Percentiles rank a stretch among this genome's conserved stretches.
Conservation (phyloP, 2,329 filamentous ascomycete genomes). For the Talaromyces sp. region DNA sequence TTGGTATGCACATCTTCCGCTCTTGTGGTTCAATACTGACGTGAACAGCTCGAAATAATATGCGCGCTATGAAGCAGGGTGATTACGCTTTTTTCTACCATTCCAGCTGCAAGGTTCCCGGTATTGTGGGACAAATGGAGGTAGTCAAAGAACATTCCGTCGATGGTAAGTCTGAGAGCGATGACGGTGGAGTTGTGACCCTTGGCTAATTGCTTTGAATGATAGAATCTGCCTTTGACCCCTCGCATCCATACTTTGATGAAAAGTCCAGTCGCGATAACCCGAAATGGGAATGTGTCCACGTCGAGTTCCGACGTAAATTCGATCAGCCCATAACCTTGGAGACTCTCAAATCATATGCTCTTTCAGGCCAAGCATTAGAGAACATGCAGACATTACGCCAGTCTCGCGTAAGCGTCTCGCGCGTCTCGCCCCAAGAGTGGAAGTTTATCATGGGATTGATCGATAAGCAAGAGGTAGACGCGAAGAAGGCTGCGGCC, state of each 20-base stretch:
- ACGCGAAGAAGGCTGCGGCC: slow-evolving; percentile 14
- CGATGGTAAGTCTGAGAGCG: slow-evolving; percentile 59
- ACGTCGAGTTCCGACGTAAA: slow-evolving; percentile 82
- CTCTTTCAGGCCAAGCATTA: slow-evolving; percentile 54
- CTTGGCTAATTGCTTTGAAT: slow-evolving; percentile 3
- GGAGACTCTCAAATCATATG: slow-evolving; percentile 65
- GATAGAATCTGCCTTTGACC: slow-evolving; percentile 66
- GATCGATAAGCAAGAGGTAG: slow-evolving; percentile 22
- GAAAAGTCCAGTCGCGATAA: slow-evolving; percentile 64
- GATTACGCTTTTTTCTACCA: slow-evolving; percentile 97
- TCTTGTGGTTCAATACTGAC: slow-evolving; percentile 1
- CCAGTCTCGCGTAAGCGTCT: slow-evolving; percentile 76
- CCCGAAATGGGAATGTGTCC: slow-evolving; percentile 83
- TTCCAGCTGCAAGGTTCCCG: slow-evolving; percentile 85
- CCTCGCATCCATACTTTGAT: slow-evolving; percentile 77
- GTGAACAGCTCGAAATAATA: slow-evolving; percentile 70
- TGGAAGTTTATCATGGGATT: slow-evolving; percentile 49
- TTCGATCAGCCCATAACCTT: slow-evolving; percentile 68
- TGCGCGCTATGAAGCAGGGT: slow-evolving; percentile 84
- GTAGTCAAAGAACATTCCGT: slow-evolving; percentile 79
- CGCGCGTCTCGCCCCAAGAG: slow-evolving; percentile 43
- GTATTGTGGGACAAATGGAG: slow-evolving; percentile 83
- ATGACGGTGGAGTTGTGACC: neutral
- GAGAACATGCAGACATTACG: slow-evolving; percentile 79
- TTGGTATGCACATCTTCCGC: slow-evolving; percentile 32